Evolutionary conservation across 257 asterid species (phyloP), one percentile per base, ranked within the genome.

Genomic region (Cynanchum wilfordii): DNA sequence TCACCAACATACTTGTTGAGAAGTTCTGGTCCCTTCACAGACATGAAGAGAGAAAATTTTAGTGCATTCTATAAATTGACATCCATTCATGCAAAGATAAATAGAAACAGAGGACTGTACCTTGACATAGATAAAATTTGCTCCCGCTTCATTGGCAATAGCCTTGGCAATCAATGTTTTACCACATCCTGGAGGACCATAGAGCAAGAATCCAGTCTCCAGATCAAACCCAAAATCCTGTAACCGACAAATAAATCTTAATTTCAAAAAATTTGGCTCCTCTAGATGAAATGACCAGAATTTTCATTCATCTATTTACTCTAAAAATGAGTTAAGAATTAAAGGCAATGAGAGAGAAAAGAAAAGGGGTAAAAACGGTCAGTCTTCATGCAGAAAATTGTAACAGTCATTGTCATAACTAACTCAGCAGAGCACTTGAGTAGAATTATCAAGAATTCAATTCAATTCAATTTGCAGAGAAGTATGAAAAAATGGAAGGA

Each of bases 131-230:
- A 94, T 94, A 83, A 94, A 94, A 86, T 84, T 94, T 51, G 97
- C 95, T 66, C 95, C 97, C 11, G 96, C 95, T 86, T 89, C 96
- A 74, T 82, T 89, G 63, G 98, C 98, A 82, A 93, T 96, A 69
- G 97, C 98, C 86, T 89, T 89, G 55, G 98, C 98, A 36, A 94
- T 91, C 83, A 91, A 82, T 49, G 98, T 94, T 86, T 94, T 94
- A 44, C 98, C 98, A 38, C 98, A 91, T 66, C 98, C 97, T 10
- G 98, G 98, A 76, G 98, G 98, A 66, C 98, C 97, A 82, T 88
- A 90, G 42, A 94, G 98, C 88, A 94, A 82, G 80, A 89, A 88
- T 66, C 98, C 98, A 7, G 91, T 86, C 73, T 84, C 97, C 59
- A 82, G 52, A 64, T 85, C 82, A 71, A 85, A 79, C 45, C 93